Percentiles rank a stretch among this genome's conserved stretches.
Conservation (phyloP, 805 yeast species). For the Metschnikowia sp. region DNA sequence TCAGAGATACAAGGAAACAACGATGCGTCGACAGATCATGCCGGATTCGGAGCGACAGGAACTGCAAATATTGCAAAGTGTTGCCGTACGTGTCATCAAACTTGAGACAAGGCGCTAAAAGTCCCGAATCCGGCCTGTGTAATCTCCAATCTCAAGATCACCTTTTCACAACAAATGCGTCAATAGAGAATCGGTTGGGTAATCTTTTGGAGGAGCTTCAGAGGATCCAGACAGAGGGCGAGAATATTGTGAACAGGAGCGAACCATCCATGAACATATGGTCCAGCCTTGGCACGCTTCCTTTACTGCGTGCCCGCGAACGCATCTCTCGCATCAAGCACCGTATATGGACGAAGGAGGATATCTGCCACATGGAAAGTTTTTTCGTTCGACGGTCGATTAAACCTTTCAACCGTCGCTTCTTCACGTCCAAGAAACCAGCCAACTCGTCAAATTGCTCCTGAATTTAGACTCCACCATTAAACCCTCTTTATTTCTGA, state of each 20-base stretch:
- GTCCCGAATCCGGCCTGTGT: too few species aligned
- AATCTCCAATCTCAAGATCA: too few species aligned
- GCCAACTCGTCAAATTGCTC: slow-evolving; percentile 39
- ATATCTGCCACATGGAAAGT: slow-evolving; percentile 6
- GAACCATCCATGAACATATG: neutral
- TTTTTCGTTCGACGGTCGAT: slow-evolving; percentile 3
- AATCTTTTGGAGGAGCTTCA: slow-evolving; percentile 10
- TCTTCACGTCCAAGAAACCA: slow-evolving; percentile 17
- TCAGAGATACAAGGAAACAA: slow-evolving; percentile 18
- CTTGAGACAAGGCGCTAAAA: neutral
- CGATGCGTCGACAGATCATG: slow-evolving; percentile 18
- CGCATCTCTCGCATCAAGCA: slow-evolving; percentile 9
- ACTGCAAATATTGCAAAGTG: slow-evolving; percentile 13
- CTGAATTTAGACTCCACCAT: slow-evolving; percentile 40
- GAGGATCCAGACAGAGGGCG: neutral
- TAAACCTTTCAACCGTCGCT: neutral
- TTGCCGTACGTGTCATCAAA: slow-evolving; percentile 17
- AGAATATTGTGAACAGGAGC: neutral
- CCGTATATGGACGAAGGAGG: slow-evolving; percentile 11
- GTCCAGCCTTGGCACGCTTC: slow-evolving; percentile 8
- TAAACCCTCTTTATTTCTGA: slow-evolving; percentile 33
- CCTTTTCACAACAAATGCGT: neutral
- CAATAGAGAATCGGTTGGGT: slow-evolving; percentile 6
- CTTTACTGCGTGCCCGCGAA: slow-evolving; percentile 11
- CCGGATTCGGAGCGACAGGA: slow-evolving; percentile 9